phyloP scores from a whole-genome alignment of 495 filamentous ascomycete genomes.

The Xylaria cubensis region DNA sequence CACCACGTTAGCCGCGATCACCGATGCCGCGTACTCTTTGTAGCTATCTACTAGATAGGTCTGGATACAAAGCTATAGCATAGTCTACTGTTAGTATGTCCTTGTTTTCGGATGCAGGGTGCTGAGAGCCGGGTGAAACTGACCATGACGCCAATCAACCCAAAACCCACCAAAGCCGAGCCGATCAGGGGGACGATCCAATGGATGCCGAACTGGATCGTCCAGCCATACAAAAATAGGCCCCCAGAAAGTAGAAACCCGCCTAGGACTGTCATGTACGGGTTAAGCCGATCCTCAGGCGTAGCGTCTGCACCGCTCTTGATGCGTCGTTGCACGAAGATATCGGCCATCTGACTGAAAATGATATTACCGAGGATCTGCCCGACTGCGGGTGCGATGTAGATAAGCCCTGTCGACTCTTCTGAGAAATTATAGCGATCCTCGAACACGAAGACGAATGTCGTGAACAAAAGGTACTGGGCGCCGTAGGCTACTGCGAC shows the following conservation, averaged over 20 bases:
- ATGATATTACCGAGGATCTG: background rate
- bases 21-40: background rate
- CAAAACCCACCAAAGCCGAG: background rate
- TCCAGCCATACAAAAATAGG: background rate
- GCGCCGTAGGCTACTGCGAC: background rate
- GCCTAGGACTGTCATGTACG: background rate
- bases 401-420: background rate
- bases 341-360: too few relatives aligned
- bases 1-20: background rate
- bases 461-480: background rate
- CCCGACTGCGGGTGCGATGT: background rate
- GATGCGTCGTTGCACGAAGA: background rate
- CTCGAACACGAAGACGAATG: background rate
- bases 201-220: background rate
- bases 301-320: background rate
- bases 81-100: too few relatives aligned
- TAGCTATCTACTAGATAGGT: background rate
- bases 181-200: background rate
- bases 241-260: background rate
- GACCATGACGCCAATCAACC: background rate
- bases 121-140: too few relatives aligned
- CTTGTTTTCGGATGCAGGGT: too few relatives aligned
- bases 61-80: too few relatives aligned
- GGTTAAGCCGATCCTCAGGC: background rate
- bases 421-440: background rate